Base-by-base conservation (phyloP, 495 filamentous ascomycete genomes). In the Penicillium simplicissimum region DNA sequence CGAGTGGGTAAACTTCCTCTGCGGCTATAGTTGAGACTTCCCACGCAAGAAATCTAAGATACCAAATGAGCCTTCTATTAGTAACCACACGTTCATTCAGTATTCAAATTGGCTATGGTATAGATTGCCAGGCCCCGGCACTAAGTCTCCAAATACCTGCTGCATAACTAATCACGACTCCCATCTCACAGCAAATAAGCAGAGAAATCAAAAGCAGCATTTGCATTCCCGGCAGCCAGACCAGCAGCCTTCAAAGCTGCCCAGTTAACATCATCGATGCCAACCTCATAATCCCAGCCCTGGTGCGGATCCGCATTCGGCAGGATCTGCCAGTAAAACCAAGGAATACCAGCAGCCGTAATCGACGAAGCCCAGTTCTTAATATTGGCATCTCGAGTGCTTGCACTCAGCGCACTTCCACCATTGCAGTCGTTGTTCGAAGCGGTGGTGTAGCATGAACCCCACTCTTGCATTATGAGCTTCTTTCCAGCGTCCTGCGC, bases 291-390 rank as follows among this genome's bases (percentile, higher is more conserved):
- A 62, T 66, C 63, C 63, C 63, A 66, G 33, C 36, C 63, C 43
- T 57, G 34, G 43, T 66, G 63, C 8, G 68, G 68, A 28, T 70
- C 67, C 11, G 58, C 61, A 36, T 70, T 71, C 3, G 67, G 68
- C 11, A 71, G 56, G 19, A 71, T 67, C 57, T 71, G 67, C 68
- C 67, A 71, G 28, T 71, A 71, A 43, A 63, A 61, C 67, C 67
- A 71, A 8, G 68, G 67, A 33, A 71, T 71, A 25, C 67, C 68
- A 40, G 67, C 66, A 47, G 57, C 60, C 25, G 59, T 69, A 23
- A 71, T 67, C 13, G 48, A 51, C 4, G 48, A 33, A 17, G 48
- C 48, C 48, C 48, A 51, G 5, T 51, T 17, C 8, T 6, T 11
- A 9, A 51, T 51, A 19, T 51, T 51, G 11, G 48, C 4, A 17